A percentile compares a stretch with the other conserved stretches of the same genome.
phyloP scores from a whole-genome alignment of 208 protist genomes.

The Wallacemonas rigidus region DNA sequence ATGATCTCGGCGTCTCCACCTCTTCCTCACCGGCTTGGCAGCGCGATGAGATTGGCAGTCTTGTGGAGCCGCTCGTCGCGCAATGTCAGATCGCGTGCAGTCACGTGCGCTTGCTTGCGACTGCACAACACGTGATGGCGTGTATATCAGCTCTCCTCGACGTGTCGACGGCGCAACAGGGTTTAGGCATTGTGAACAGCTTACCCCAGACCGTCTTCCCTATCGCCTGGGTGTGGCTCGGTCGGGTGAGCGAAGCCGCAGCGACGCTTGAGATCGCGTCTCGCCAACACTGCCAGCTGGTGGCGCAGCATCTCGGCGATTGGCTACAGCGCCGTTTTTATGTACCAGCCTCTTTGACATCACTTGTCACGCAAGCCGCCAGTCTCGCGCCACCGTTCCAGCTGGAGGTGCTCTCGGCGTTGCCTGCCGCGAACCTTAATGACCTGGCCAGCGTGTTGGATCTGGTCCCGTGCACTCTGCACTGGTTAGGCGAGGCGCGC shows the following conservation, averaged over 20 bases:
- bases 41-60: background rate
- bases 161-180: background rate
- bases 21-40: background rate
- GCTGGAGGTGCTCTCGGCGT: slow-evolving; percentile 30
- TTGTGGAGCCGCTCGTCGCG: slow-evolving; percentile 18
- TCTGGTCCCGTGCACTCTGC: slow-evolving; percentile 17
- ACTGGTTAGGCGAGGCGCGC: slow-evolving; percentile 12
- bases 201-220: slow-evolving; percentile 2
- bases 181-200: background rate
- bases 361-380: slow-evolving; percentile 2
- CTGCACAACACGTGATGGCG: slow-evolving; percentile 11
- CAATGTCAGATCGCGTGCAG: slow-evolving; percentile 15
- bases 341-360: background rate
- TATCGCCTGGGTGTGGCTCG: background rate
- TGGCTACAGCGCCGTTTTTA: background rate
- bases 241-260: background rate
- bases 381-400: slow-evolving; percentile 26
- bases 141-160: background rate
- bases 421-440: slow-evolving; percentile 1
- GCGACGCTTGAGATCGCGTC: background rate
- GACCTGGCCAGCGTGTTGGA: slow-evolving; percentile 33
- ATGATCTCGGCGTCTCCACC: background rate
- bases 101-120: background rate
- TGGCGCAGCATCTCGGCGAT: background rate
- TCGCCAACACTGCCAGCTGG: background rate